These are phyloP conservation scores for Cyberlindnera veronae DNA, from an alignment of 805 yeast species.

Conservation along the genomic window DNA sequence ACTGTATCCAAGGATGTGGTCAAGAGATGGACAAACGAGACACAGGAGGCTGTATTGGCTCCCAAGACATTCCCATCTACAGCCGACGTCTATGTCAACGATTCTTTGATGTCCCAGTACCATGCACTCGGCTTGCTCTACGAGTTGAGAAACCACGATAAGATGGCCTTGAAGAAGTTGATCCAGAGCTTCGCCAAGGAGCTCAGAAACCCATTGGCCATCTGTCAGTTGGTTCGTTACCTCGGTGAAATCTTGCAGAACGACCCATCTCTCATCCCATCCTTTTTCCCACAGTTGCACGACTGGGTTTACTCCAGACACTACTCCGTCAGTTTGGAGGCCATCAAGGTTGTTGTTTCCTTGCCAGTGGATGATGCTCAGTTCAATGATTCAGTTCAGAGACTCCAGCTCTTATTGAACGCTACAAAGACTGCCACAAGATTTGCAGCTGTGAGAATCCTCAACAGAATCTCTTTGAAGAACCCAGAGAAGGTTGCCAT, in stretches of 20 bases:
- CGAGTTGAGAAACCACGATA: conserved; percentile 84
- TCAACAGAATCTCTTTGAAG: conserved; percentile 78
- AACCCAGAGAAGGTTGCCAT: conserved; percentile 75
- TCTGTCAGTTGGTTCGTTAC: conserved; percentile 80
- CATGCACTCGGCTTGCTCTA: conserved; percentile 92
- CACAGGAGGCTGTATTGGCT: conserved; percentile 81
- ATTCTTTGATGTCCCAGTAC: conserved; percentile 85
- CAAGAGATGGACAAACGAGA: conserved; percentile 90
- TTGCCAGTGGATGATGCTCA: conserved; percentile 55
- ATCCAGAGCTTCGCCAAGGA: conserved; percentile 70
- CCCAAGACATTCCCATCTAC: conserved; percentile 39
- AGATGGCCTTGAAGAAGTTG: conserved; percentile 89
- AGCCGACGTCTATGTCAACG: conserved; percentile 49
- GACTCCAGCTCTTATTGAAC: conserved; percentile 72
- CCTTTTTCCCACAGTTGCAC: conserved; percentile 61
- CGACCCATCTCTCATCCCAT: conserved; percentile 57
- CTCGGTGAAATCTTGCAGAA: conserved; percentile 69
- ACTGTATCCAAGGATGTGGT: conserved; percentile 91
- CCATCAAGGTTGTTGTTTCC: conserved; percentile 55
- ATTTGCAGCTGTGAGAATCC: conserved; percentile 88
- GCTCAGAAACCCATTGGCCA: conserved; percentile 77
- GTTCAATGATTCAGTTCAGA: conserved; percentile 64
- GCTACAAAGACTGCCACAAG: conserved; percentile 88
- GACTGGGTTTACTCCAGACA: conserved; percentile 75
- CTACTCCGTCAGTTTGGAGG: conserved; percentile 90